These are phyloP conservation scores for Globisporangium canariense DNA, from an alignment of 352 stramenopile species.

Conservation along the genomic window DNA sequence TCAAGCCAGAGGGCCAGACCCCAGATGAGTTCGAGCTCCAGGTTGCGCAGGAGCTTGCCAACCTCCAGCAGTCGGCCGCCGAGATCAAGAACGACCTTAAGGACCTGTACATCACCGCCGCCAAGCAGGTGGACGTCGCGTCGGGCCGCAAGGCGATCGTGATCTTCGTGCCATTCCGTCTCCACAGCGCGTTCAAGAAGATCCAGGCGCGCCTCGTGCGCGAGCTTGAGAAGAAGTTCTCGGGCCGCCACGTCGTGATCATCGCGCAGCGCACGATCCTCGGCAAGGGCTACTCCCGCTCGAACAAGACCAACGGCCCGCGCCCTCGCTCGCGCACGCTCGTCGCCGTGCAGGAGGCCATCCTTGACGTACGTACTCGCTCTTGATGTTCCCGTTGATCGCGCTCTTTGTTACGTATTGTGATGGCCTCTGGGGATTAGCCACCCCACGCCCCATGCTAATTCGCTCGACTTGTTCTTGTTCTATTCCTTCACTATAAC, in stretches of 20 bases:
- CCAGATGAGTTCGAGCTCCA: slow-evolving; percentile 88
- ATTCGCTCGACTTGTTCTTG: slow-evolving; percentile 27
- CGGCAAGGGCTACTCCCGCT: slow-evolving; percentile 95
- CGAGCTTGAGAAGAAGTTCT: slow-evolving; percentile 99
- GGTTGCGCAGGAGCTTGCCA: slow-evolving; percentile 84
- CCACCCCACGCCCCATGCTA: slow-evolving; percentile 87
- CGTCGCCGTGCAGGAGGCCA: slow-evolving; percentile 98
- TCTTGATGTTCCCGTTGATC: slow-evolving; percentile 8
- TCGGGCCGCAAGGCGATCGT: slow-evolving; percentile 97
- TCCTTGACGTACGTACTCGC: slow-evolving; percentile 92
- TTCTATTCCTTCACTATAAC: slow-evolving; percentile 23
- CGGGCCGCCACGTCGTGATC: slow-evolving; percentile 97
- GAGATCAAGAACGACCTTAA: slow-evolving; percentile 98
- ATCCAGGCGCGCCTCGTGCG: slow-evolving; percentile 97
- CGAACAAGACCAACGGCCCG: slow-evolving; percentile 93
- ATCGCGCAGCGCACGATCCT: slow-evolving; percentile 99
- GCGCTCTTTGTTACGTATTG: slow-evolving; percentile 44
- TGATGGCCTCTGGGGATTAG: slow-evolving; percentile 89
- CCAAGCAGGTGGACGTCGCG: slow-evolving; percentile 98
- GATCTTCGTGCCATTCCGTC: slow-evolving; percentile 98
- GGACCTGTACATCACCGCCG: slow-evolving; percentile 98
- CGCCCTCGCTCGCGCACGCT: slow-evolving; percentile 97
- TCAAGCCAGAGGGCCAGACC: slow-evolving; percentile 83
- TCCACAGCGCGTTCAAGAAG: slow-evolving; percentile 98
- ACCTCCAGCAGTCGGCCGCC: slow-evolving; percentile 90